Evolutionary conservation across 2,329 filamentous ascomycete genomes (phyloP), one percentile per base, ranked within the genome.

Genomic region (Fusarium neocosmosporiellum): DNA sequence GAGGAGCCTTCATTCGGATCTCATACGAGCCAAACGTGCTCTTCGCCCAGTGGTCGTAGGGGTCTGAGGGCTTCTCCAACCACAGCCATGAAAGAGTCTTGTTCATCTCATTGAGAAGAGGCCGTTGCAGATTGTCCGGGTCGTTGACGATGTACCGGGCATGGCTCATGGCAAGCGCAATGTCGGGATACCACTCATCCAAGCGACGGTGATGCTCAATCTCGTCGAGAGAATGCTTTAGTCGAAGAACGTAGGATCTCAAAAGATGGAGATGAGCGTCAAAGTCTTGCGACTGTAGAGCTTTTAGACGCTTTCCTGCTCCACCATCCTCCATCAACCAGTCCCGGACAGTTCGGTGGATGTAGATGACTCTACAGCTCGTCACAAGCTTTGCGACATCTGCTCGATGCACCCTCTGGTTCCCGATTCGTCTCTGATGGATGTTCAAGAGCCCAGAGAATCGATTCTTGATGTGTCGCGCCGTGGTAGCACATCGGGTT

Each of bases 151-250:
- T 66, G 57, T 79, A 70, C 20, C 81, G 72, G 6, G 81, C 80
- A 53, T 83, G 82, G 1, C 81, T 79, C 71, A 83, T 76, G n/a
- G 81, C 80, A 2, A 83, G 75, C 0, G 77, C 78, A 59, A 83
- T 81, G 7, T 81, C 81, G 0, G 81, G 81, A 50, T 81, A 83
- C 82, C 81, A 83, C 43, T 83, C 81, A 20, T 83, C 82, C 16
- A 83, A 67, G 2, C 81, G 72, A 7, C 82, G 80, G 22, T 83
- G 82, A 41, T 79, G 80, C 59, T 83, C 81, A 18, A 81, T 65
- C 27, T 77, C 74, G n/a, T 80, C 79, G 0, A 83, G 74, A 0
- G 81, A 75, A 5, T 71, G 37, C 63, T 82, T 82, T 55, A 83
- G 73, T 1, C 77, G 80, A 0, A 83, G 73, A 3, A 83, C 62